These are phyloP conservation scores for Paecilomyces dactylethromorphus DNA, from an alignment of 2,329 filamentous ascomycete genomes.

Conservation along the genomic window DNA sequence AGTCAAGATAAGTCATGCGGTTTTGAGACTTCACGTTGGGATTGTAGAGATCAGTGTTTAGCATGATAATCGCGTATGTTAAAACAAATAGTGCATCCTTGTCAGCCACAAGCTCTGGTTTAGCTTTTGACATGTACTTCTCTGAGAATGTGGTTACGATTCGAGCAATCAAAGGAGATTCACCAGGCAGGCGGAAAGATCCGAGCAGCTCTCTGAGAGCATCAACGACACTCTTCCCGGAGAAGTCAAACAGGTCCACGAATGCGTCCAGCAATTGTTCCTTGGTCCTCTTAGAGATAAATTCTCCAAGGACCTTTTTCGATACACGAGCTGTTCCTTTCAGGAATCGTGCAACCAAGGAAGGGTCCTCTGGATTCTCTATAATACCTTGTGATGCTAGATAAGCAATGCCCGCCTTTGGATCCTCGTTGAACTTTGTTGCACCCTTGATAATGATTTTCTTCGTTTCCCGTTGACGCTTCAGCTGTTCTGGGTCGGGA, in stretches of 20 bases:
- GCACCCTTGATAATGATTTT: slow-evolving; percentile 83
- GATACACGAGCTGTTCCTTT: slow-evolving; percentile 82
- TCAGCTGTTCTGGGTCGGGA: slow-evolving; percentile 58
- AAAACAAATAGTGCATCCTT: slow-evolving; percentile 85
- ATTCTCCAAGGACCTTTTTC: slow-evolving; percentile 87
- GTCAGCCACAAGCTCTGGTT: slow-evolving; percentile 69
- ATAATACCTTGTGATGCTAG: slow-evolving; percentile 83
- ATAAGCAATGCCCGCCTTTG: slow-evolving; percentile 81
- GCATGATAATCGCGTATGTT: slow-evolving; percentile 93
- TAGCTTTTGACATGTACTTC: slow-evolving; percentile 67
- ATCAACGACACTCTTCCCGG: slow-evolving; percentile 80
- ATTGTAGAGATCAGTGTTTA: slow-evolving; percentile 96
- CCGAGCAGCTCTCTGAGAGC: slow-evolving; percentile 81
- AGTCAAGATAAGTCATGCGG: slow-evolving; percentile 79
- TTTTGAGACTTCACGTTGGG: slow-evolving; percentile 70
- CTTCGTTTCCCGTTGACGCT: slow-evolving; percentile 70
- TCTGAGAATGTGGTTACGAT: slow-evolving; percentile 84
- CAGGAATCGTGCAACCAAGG: slow-evolving; percentile 77
- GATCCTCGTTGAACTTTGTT: slow-evolving; percentile 89
- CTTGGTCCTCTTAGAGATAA: slow-evolving; percentile 83
- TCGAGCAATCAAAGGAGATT: slow-evolving; percentile 85
- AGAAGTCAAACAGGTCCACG: slow-evolving; percentile 81
- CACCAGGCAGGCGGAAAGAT: slow-evolving; percentile 87
- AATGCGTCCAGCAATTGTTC: slow-evolving; percentile 80
- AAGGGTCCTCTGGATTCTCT: slow-evolving; percentile 63